A percentile compares a stretch with the other conserved stretches of the same genome.
phyloP scores from a whole-genome alignment of 129 eudicot species.

The Flaveria sonorensis region DNA sequence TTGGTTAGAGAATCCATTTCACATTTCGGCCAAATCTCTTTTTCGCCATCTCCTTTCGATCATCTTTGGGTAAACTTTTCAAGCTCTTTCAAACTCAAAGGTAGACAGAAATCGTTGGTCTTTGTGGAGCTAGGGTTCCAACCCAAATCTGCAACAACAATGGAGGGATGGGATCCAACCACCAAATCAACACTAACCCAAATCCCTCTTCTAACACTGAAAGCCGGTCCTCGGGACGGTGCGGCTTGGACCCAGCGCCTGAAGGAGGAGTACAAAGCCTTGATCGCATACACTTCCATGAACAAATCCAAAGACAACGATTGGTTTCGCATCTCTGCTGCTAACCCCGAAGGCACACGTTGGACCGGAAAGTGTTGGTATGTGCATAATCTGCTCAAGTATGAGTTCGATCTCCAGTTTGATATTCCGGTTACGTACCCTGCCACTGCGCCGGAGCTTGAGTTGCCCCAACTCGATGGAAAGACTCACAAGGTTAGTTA shows the following conservation, averaged over 20 bases:
- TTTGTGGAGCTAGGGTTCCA: slow-evolving; percentile 29
- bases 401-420: slow-evolving; percentile 92
- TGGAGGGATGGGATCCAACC: slow-evolving; percentile 92
- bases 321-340: slow-evolving; percentile 95
- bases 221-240: slow-evolving; percentile 98
- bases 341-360: slow-evolving; percentile 92
- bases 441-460: slow-evolving; percentile 95
- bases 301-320: slow-evolving; percentile 94
- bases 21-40: too few relatives aligned
- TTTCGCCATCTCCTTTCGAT: too few relatives aligned
- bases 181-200: slow-evolving; percentile 82
- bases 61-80: too few relatives aligned
- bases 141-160: slow-evolving; percentile 10
- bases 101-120: not conserved
- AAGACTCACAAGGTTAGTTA: slow-evolving; percentile 83
- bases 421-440: slow-evolving; percentile 98
- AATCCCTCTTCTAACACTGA: slow-evolving; percentile 71
- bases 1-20: too few relatives aligned
- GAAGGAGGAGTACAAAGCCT: slow-evolving; percentile 89
- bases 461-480: slow-evolving; percentile 90
- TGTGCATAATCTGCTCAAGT: slow-evolving; percentile 83
- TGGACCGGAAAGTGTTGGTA: slow-evolving; percentile 99
- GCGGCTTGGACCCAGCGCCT: slow-evolving; percentile 82
- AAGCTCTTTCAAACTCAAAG: too few relatives aligned
- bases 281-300: slow-evolving; percentile 98